Evolutionary conservation across 257 asterid species (phyloP).

Genomic region (Prunella vulgaris): DNA sequence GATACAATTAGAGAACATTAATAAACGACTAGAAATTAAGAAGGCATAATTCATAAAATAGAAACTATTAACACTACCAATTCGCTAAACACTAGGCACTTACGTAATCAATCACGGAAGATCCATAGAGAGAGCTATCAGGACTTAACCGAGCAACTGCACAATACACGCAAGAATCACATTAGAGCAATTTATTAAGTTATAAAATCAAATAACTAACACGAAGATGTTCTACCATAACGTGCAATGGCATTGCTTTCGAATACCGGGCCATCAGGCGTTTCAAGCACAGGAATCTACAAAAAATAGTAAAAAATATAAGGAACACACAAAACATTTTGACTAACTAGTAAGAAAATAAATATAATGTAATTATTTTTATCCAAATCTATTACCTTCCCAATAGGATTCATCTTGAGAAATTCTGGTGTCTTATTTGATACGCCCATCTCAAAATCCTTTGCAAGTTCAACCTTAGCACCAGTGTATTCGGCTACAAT

Average conservation of each 20-base stretch:
- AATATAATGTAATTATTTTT: background rate
- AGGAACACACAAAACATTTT: background rate
- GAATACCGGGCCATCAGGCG: conserved; percentile 78
- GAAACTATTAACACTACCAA: no score
- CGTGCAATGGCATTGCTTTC: conserved; percentile 98
- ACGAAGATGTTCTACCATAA: conserved; percentile 43
- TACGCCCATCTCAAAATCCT: conserved; percentile 70
- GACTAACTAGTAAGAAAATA: background rate
- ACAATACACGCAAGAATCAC: background rate
- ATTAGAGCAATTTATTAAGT: background rate
- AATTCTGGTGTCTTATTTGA: conserved; percentile 76
- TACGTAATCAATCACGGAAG: conserved; percentile 71
- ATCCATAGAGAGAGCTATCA: conserved; percentile 52
- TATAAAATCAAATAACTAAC: background rate
- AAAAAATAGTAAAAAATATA: conserved; percentile 5
- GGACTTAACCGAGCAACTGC: conserved; percentile 58
- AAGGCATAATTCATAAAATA: background rate
- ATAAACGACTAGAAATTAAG: background rate
- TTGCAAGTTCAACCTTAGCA: conserved; percentile 47
- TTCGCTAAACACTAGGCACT: no score
- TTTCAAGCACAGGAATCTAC: conserved; percentile 88
- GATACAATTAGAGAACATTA: background rate
- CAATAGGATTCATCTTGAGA: conserved; percentile 82
- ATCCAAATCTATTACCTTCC: conserved; percentile 71
- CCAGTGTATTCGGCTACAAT: conserved; percentile 62